A percentile compares a stretch with the other conserved stretches of the same genome.
Conservation (phyloP, 2,329 filamentous ascomycete genomes). For the Leptosphaerulina australis region DNA sequence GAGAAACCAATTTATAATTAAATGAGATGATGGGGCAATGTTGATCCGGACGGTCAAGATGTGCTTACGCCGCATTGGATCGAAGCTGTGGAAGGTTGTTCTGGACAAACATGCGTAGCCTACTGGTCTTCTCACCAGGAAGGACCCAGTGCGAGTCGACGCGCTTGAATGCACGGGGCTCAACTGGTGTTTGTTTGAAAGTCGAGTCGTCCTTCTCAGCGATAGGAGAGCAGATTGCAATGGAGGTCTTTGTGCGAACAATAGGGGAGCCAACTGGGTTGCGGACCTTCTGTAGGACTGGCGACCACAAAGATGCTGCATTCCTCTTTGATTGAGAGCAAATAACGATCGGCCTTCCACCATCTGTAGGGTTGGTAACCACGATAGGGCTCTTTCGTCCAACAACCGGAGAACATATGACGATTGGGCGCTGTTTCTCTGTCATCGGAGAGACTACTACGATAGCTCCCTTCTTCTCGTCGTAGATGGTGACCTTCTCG, state of each 20-base stretch:
- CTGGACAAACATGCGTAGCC: conserved; percentile 14
- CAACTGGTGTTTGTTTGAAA: conserved; percentile 17
- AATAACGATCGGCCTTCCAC: conserved; percentile 30
- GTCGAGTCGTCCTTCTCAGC: conserved; percentile 18
- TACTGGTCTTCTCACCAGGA: conserved; percentile 24
- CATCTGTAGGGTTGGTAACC: conserved; percentile 26
- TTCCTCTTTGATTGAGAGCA: conserved; percentile 27
- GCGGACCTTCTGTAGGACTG: conserved; percentile 28
- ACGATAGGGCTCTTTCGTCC: conserved; percentile 31
- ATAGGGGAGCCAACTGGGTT: conserved; percentile 31
- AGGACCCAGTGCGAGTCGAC: conserved; percentile 31
- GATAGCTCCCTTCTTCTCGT: conserved; percentile 31
- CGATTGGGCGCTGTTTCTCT: conserved; percentile 31
- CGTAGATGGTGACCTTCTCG: conserved; percentile 30
- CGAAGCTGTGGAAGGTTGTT: conserved; percentile 11
- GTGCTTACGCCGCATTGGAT: conserved; percentile 8
- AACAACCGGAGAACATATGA: conserved; percentile 34
- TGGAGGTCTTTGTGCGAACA: conserved; percentile 29
- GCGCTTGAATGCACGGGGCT: conserved; percentile 17
- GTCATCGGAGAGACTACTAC: conserved; percentile 29
- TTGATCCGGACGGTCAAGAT: background rate
- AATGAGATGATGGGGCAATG: background rate
- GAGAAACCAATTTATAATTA: background rate
- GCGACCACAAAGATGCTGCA: conserved; percentile 21
- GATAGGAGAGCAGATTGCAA: conserved; percentile 24